phyloP scores from a whole-genome alignment of 2,329 filamentous ascomycete species.

The Zymoseptoria ardabiliae region DNA sequence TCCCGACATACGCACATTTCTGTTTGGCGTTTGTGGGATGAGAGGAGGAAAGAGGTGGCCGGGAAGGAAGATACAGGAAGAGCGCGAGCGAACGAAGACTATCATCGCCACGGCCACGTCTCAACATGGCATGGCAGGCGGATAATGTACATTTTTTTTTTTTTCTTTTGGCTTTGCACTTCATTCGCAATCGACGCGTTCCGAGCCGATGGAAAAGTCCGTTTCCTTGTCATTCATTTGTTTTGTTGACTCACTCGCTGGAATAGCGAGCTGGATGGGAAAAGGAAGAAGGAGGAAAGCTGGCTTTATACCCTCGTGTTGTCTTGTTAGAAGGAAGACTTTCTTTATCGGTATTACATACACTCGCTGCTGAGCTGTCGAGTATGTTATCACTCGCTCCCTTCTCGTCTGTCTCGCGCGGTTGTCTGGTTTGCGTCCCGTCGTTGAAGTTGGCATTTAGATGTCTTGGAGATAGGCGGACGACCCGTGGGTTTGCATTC shows the following conservation, averaged over 20 bases:
- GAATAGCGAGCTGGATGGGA: background rate
- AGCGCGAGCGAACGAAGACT: background rate
- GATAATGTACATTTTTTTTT: background rate
- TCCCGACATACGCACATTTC: background rate
- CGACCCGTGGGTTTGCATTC: too few species aligned
- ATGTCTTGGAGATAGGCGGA: too few species aligned
- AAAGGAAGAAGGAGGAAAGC: background rate
- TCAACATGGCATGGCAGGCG: too few species aligned
- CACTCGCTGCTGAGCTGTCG: background rate
- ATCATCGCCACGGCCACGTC: background rate
- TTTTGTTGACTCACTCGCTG: background rate
- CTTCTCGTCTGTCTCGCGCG: background rate
- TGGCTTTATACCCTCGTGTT: background rate
- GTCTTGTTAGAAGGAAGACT: background rate
- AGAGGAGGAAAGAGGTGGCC: background rate
- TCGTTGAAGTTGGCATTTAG: too few species aligned
- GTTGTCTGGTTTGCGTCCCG: background rate
- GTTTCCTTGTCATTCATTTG: background rate
- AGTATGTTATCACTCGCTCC: background rate
- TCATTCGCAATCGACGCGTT: background rate
- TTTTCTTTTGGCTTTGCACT: background rate
- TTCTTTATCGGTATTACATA: background rate
- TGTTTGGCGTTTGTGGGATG: background rate
- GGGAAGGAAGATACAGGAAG: background rate
- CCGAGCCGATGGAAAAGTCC: background rate